Conservation (phyloP, 106 monocot species). For the Dendrobium catenatum region DNA sequence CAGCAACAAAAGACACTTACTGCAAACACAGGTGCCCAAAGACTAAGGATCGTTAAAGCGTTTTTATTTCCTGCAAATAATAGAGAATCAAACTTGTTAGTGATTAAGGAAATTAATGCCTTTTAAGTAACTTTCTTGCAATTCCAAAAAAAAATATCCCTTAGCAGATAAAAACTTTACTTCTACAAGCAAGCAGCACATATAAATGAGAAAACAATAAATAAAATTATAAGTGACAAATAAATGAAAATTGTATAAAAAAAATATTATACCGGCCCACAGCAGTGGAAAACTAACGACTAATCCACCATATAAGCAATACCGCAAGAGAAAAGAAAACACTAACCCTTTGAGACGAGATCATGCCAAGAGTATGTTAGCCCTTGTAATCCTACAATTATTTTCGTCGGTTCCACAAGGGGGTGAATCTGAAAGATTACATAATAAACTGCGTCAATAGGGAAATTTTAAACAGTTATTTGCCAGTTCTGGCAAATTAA, state of each 20-base stretch:
- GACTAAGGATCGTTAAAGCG: slow-evolving; percentile 81
- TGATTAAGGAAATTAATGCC: background rate
- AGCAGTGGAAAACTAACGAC: background rate
- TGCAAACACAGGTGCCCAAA: slow-evolving; percentile 93
- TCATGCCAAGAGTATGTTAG: slow-evolving; percentile 93
- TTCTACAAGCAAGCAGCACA: background rate
- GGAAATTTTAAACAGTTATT: background rate
- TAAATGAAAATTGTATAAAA: background rate
- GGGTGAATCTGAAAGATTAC: slow-evolving; percentile 61
- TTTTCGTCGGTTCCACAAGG: slow-evolving; percentile 66
- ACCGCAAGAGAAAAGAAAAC: background rate
- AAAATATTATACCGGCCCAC: background rate
- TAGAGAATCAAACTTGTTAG: slow-evolving; percentile 11
- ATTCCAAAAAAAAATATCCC: background rate
- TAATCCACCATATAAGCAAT: background rate
- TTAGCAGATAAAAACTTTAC: background rate
- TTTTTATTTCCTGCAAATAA: slow-evolving; percentile 65
- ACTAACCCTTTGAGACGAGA: slow-evolving; percentile 79
- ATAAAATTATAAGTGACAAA: background rate
- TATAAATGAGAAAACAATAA: background rate
- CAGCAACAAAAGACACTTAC: slow-evolving; percentile 30
- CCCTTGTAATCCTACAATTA: slow-evolving; percentile 49
- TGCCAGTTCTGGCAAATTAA: background rate
- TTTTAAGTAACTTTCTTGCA: background rate
- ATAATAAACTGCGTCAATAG: background rate